phyloP scores from a whole-genome alignment of 2,329 filamentous ascomycete genomes.

The Trichoderma sp. region DNA sequence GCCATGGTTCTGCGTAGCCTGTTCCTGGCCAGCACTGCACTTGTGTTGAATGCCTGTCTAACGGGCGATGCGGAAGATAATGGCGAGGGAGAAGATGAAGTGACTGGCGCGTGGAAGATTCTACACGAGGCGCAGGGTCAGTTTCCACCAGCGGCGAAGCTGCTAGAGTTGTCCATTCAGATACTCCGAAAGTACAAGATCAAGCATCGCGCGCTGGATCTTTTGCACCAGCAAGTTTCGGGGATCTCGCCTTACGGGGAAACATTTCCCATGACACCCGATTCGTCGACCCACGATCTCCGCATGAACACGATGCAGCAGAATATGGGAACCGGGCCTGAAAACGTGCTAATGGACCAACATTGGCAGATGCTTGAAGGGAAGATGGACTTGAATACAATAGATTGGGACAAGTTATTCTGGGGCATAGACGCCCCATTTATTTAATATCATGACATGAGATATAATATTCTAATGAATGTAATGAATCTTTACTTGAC shows the following conservation, averaged over 20 bases:
- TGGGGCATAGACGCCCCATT: conserved; percentile 36
- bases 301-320: conserved; percentile 13
- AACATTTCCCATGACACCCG: conserved; percentile 30
- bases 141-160: conserved; percentile 30
- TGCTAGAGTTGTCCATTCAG: conserved; percentile 32
- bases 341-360: conserved; percentile 26
- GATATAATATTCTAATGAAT: background rate
- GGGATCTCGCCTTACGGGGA: conserved; percentile 8
- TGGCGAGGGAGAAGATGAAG: conserved; percentile 26
- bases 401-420: conserved; percentile 37
- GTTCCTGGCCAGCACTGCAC: conserved; percentile 34
- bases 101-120: conserved; percentile 34
- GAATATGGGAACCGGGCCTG: conserved; percentile 16
- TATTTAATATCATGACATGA: conserved; percentile 23
- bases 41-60: conserved; percentile 35
- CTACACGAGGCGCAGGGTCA: conserved; percentile 31
- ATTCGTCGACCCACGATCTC: conserved; percentile 26
- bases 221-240: conserved; percentile 21
- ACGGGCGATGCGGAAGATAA: conserved; percentile 25
- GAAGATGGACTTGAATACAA: conserved; percentile 33
- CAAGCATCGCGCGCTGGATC: conserved; percentile 25
- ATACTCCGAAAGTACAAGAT: conserved; percentile 34
- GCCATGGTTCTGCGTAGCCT: conserved; percentile 34
- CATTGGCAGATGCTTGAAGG: conserved; percentile 29
- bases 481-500: background rate